Conservation (phyloP, 2,329 filamentous ascomycete genomes). For the Fusarium sp. region DNA sequence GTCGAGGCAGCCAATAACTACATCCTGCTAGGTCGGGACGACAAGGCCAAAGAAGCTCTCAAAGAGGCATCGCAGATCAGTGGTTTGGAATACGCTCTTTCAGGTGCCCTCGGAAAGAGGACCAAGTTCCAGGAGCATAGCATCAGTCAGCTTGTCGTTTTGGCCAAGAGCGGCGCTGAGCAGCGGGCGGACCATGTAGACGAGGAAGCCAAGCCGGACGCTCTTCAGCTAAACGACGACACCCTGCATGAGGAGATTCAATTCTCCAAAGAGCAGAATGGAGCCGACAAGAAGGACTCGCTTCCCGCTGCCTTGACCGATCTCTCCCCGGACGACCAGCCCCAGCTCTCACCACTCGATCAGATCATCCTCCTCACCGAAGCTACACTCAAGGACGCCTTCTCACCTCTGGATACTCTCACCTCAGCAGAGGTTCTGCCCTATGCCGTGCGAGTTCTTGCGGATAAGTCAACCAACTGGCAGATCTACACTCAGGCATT, state of each 20-base stretch:
- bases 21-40: constrained; percentile 83
- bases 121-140: constrained; percentile 83
- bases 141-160: constrained; percentile 87
- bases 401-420: constrained; percentile 81
- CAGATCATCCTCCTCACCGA: constrained; percentile 91
- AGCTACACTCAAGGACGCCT: constrained; percentile 86
- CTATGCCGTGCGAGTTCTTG: constrained; percentile 86
- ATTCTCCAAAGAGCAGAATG: constrained; percentile 68
- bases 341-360: constrained; percentile 81
- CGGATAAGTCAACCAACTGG: constrained; percentile 94
- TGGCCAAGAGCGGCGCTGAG: constrained; percentile 75
- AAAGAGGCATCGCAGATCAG: constrained; percentile 71
- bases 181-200: constrained; percentile 38
- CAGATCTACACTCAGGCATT: constrained; percentile 96
- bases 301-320: constrained; percentile 70
- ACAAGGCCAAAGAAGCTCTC: constrained; percentile 76
- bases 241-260: constrained; percentile 88
- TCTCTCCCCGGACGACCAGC: constrained; percentile 81
- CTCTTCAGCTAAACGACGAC: constrained; percentile 86
- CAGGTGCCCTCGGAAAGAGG: constrained; percentile 85
- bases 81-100: constrained; percentile 83
- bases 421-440: constrained; percentile 94
- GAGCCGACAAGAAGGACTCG: constrained; percentile 48
- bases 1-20: constrained; percentile 85
- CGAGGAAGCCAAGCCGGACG: constrained; percentile 63